Evolutionary conservation across 1,284 basidiomycete genomes (phyloP), one percentile per base, ranked within the genome.

Genomic region (Singerocomus inundabilis): DNA sequence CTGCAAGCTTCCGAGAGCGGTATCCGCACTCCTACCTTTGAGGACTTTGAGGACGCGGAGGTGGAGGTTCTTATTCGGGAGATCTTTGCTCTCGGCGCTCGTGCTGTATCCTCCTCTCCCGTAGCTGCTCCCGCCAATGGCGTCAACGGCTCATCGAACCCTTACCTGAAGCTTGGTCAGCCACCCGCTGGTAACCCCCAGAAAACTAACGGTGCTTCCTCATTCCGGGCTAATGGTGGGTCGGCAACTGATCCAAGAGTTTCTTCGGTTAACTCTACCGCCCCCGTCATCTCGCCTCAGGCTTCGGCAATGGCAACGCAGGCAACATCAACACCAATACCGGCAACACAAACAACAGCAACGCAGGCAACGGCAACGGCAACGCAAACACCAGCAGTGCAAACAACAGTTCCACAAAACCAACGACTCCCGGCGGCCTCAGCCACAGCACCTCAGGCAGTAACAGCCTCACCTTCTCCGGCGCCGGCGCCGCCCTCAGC

Each of bases 21-120:
- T 11, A 48, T 64, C 26, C 70, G 70, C 18, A 64, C 61, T 16
- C 68, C 70, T 2, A 69, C 72, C 2, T 64, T 68, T 0, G 66
- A 70, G 11, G 67, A 69, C 45, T 66, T 75, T 38, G 68, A 70
- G 40, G 68, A 70, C 15, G 56, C 56, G 1, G 67, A 70, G n/a
- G 64, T 77, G 34, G 68, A 71, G 24, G 46, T 54, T 6, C 62
- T 74, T 28, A 63, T 74, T 52, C 63, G 62, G 37, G 70, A 70
- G n/a, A 67, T 74, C 48, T 74, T 74, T 52, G 57, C 58, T 49
- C 62, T 74, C 25, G 56, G 53, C 7, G 40, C 61, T 34, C 67
- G 64, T 26, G 59, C 66, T 16, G 44, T 52, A 9, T 69, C 64
- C 6, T 57, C 67, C 6, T 25, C 26, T 24, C 18, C 50, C n/a